Base-by-base conservation (phyloP, 306 rosid genomes). In the Astragalus glycyphyllos region DNA sequence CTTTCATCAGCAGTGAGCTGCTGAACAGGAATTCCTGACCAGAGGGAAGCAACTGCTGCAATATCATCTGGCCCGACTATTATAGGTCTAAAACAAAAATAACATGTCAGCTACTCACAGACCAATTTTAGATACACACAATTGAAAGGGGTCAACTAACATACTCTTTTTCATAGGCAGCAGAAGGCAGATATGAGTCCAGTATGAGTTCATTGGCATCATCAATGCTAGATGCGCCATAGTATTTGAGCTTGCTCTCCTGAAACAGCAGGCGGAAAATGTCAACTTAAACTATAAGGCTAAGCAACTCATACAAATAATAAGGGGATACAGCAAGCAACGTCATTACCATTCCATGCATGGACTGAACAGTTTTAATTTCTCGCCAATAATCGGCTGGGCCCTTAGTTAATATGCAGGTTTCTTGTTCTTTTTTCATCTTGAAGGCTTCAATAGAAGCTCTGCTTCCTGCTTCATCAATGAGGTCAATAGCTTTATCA, bases 381-480 rank as follows among this genome's bases (percentile, higher is more conserved):
- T 90, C 97, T 79, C 80, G 81, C 97, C 97, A 94, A 79, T 85
- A 90, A 70, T 86, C 91, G 77, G 80, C 86, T 4, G 90, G 93
- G 50, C 77, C 60, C 82, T 85, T 84, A 12, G 88, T 86, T 74
- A 88, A 91, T 71, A 94, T 71, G 69, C 83, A 50, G 71, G 67
- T 63, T 64, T 80, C 82, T 69, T 81, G 77, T 68, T 88, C 87
- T 77, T 67, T 88, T 83, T 76, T 92, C 80, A 64, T 82, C 84
- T 69, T 88, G 65, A 79, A 88, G 73, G 90, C 86, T 71, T 87
- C 96, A 68, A 94, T 94, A 67, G 85, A 82, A 86, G 93, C 97
- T 75, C 89, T 88, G 74, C 97, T 90, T 80, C 98, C 98, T 1
- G 98, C 98, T 79, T 94, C 98, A 69, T 94, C 98, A 68, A 94